Conservation (phyloP, 2,329 filamentous ascomycete genomes). For the Alternaria brassicae region DNA sequence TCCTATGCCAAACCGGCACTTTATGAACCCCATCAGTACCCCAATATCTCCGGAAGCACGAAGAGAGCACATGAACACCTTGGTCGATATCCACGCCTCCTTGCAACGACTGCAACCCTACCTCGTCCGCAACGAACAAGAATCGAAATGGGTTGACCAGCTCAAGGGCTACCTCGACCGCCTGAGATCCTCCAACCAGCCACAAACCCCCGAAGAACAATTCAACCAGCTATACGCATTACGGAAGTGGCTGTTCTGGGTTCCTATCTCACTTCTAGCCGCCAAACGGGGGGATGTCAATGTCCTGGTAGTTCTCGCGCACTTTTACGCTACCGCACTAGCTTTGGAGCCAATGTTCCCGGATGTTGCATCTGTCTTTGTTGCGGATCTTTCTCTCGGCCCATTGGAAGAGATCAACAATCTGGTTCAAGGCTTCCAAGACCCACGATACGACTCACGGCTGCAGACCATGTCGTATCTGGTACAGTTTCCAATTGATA, state of each 20-base stretch:
- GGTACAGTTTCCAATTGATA: conserved; percentile 56
- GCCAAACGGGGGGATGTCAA: conserved; percentile 76
- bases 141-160: conserved; percentile 58
- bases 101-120: conserved; percentile 55
- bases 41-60: conserved; percentile 63
- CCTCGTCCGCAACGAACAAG: conserved; percentile 54
- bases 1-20: conserved; percentile 45
- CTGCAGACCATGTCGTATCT: conserved; percentile 54
- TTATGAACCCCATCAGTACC: conserved; percentile 70
- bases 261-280: conserved; percentile 84
- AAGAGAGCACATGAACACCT: conserved; percentile 62
- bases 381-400: conserved; percentile 68
- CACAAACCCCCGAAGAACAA: conserved; percentile 73
- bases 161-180: conserved; percentile 57
- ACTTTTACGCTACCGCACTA: conserved; percentile 89
- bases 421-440: conserved; percentile 64
- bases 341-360: conserved; percentile 91
- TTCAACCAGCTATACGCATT: conserved; percentile 90
- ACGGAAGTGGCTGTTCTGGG: conserved; percentile 94
- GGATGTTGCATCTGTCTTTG: conserved; percentile 88
- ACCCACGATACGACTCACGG: conserved; percentile 51
- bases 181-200: conserved; percentile 50
- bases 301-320: conserved; percentile 82
- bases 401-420: conserved; percentile 88
- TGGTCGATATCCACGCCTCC: conserved; percentile 53